Conservation (phyloP, 1,284 basidiomycete genomes). For the Sporisorium iseilematis-ciliati region DNA sequence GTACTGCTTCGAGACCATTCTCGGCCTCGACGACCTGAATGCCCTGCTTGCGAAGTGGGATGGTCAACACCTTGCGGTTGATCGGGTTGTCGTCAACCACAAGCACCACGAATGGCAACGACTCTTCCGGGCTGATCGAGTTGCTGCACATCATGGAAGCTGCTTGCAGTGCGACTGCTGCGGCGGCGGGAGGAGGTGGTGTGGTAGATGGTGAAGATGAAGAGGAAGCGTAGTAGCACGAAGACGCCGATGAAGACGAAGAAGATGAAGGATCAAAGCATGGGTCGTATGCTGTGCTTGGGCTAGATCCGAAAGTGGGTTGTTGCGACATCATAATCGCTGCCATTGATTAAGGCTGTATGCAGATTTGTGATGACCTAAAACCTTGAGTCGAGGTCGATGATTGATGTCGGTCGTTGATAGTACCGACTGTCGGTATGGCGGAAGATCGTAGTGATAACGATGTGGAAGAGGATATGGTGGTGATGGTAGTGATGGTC, state of each 20-base stretch:
- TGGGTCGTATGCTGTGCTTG: constrained; percentile 23
- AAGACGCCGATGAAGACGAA: constrained; percentile 24
- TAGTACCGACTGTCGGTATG: not conserved
- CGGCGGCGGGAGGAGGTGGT: constrained; percentile 13
- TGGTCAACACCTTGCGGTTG: constrained; percentile 58
- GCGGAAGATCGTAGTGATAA: not conserved
- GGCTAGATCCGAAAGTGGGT: constrained; percentile 10
- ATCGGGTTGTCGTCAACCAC: constrained; percentile 66
- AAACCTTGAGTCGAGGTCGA: not conserved
- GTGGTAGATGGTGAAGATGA: constrained; percentile 31
- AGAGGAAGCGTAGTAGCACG: constrained; percentile 26
- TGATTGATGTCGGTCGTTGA: not conserved
- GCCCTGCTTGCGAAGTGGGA: constrained; percentile 45
- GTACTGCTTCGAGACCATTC: constrained; percentile 57
- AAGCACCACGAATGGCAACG: constrained; percentile 46
- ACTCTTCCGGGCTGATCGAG: constrained; percentile 14
- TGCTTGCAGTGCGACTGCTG: constrained; percentile 17
- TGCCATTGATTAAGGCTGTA: constrained; percentile 11
- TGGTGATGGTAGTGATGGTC: not conserved
- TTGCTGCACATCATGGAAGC: constrained; percentile 23
- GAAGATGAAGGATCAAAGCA: constrained; percentile 20
- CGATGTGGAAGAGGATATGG: not conserved
- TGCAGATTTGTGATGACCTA: not conserved
- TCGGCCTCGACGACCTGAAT: constrained; percentile 53
- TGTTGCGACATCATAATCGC: constrained; percentile 27